Base-by-base conservation (phyloP, 345 rosid species). In the Draba incana region DNA sequence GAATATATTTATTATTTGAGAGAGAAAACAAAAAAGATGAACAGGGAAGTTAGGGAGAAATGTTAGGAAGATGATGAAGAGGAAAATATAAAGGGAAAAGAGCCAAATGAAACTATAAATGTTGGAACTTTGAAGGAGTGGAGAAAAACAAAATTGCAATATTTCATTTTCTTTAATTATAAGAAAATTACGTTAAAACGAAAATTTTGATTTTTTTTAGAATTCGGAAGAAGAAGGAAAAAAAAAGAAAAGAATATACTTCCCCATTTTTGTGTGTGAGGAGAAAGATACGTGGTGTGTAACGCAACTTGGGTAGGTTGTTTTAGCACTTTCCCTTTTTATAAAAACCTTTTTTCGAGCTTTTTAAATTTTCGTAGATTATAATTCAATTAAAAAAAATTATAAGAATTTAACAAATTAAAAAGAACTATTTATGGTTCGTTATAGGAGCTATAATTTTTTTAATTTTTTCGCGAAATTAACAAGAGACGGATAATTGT, bases 221-320 rank as follows among this genome's bases (percentile, higher is more conserved):
- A 50, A 48, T 50, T 43, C 10, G 47, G 25, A 35, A 33, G 39
- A 35, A 35, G 38, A 33, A 12, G 1, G 15, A 30, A 10, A 24
- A 15, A 62, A 9, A 20, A 30, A 10, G 14, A 15, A 62, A 9
- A 20, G 47, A 42, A 66, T 43, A 42, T 67, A 42, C 42, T 66
- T 46, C 38, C 53, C 74, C 37, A 11, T 66, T 67, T 66, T 69
- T 57, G 23, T 63, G 75, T 75, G 74, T 62, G 66, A 51, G 25
- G 61, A 63, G 70, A 69, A 63, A 69, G 70, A 56, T 63, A 56
- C 75, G 75, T 75, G 63, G 66, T 69, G 75, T 75, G 75, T 63
- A 69, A 75, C 75, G 79, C 79, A 75, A 69, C 79, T 69, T 75
- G 79, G 61, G 66, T 69, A 75, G 71, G 75, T 75, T 75, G 79